Percentiles rank a stretch among this genome's conserved stretches.
These are phyloP conservation scores for Gracilaria caudata DNA, from an alignment of 23 red algal species.

Conservation along the genomic window DNA sequence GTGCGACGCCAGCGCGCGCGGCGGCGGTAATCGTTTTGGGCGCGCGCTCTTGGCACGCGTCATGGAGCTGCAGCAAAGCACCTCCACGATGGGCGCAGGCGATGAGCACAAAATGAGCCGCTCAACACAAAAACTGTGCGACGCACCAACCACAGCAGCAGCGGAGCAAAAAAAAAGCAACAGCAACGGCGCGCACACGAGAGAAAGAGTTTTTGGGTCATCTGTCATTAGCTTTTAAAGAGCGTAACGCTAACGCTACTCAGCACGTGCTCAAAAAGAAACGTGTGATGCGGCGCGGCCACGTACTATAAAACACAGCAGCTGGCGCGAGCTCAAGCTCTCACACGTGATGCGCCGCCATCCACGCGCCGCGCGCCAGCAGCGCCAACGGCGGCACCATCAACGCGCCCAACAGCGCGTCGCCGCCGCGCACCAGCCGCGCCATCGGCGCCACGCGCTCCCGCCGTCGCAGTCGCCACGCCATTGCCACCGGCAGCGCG, in stretches of 20 bases:
- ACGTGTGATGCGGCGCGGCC: background rate
- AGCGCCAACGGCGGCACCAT: conserved; percentile 11
- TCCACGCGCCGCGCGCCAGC: background rate
- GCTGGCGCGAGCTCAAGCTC: too few species aligned
- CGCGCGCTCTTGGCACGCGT: background rate
- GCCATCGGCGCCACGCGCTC: background rate
- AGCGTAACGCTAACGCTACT: background rate
- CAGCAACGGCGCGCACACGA: too few species aligned
- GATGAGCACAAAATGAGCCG: too few species aligned
- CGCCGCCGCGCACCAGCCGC: conserved; percentile 7
- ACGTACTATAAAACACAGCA: too few species aligned
- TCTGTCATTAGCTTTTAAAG: too few species aligned
- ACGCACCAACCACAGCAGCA: too few species aligned
- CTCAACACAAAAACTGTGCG: too few species aligned
- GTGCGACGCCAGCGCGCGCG: background rate
- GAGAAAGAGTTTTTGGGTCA: too few species aligned
- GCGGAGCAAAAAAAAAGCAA: too few species aligned
- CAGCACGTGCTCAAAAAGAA: background rate
- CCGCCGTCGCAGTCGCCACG: conserved; percentile 43
- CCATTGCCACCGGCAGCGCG: conserved; percentile 71
- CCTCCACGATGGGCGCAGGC: too few species aligned
- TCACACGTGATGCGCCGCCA: background rate
- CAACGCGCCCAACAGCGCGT: conserved; percentile 16
- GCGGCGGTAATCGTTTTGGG: background rate
- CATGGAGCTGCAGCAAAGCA: background rate